A percentile compares a stretch with the other conserved stretches of the same genome.
These are phyloP conservation scores for Chaetomium sp. DNA, from an alignment of 2,329 filamentous ascomycete genomes.

Conservation along the genomic window DNA sequence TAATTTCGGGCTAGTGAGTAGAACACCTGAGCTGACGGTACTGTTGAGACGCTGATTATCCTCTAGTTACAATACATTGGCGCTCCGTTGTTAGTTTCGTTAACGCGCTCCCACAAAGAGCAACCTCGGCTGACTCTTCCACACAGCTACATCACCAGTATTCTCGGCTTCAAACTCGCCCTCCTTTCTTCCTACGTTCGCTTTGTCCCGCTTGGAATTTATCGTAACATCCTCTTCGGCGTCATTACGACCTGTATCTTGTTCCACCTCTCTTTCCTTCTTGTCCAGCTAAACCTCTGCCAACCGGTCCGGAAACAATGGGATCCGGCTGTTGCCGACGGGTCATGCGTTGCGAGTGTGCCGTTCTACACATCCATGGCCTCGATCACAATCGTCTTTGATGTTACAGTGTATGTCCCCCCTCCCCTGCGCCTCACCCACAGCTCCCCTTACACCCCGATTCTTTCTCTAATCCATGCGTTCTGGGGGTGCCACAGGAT, in stretches of 20 bases:
- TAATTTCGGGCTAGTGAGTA: slow-evolving; percentile 33
- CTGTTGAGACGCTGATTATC: background rate
- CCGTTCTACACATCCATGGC: slow-evolving; percentile 39
- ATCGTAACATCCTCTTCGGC: slow-evolving; percentile 29
- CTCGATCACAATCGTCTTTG: slow-evolving; percentile 36
- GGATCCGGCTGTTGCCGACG: slow-evolving; percentile 32
- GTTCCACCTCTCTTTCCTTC: slow-evolving; percentile 35
- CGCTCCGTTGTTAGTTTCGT: slow-evolving; percentile 35
- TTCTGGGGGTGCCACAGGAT: slow-evolving; percentile 26
- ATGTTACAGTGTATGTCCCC: slow-evolving; percentile 30
- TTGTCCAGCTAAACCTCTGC: slow-evolving; percentile 33
- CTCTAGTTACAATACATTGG: slow-evolving; percentile 35
- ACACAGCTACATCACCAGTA: slow-evolving; percentile 34
- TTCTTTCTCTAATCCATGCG: too few species aligned
- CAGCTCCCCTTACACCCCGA: background rate
- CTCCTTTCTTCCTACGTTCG: slow-evolving; percentile 40
- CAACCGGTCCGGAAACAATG: slow-evolving; percentile 37
- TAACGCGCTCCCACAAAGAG: background rate
- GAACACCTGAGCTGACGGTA: background rate
- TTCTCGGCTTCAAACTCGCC: slow-evolving; percentile 42
- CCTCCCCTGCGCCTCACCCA: background rate
- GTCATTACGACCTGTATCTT: slow-evolving; percentile 31
- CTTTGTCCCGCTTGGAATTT: slow-evolving; percentile 35
- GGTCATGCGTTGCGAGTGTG: slow-evolving; percentile 35
- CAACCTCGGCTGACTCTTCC: background rate